These are phyloP conservation scores for Fraxinus sp. DNA, from an alignment of 305 asterid species.

Conservation along the genomic window DNA sequence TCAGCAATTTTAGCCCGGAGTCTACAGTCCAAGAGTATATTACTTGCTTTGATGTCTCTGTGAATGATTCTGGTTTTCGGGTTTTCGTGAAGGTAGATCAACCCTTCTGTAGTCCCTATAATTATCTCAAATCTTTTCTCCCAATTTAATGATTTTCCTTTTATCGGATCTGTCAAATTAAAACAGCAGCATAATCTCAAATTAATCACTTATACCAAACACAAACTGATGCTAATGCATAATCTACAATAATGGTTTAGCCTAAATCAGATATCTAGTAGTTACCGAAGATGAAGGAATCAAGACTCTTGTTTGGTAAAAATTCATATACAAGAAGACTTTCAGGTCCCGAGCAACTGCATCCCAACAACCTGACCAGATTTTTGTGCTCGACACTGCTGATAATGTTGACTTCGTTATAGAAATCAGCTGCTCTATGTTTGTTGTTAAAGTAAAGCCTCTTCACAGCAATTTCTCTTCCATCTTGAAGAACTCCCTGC, in stretches of 20 bases:
- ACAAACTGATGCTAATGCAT: neutral
- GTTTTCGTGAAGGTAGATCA: constrained; percentile 44
- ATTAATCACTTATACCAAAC: neutral
- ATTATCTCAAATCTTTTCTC: constrained; percentile 40
- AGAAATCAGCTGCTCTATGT: constrained; percentile 80
- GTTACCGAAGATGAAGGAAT: constrained; percentile 67
- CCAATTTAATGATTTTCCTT: constrained; percentile 39
- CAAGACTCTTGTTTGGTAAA: constrained; percentile 73
- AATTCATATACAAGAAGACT: constrained; percentile 83
- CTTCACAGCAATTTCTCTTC: constrained; percentile 83
- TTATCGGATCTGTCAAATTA: constrained; percentile 29
- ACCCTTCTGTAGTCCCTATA: constrained; percentile 39
- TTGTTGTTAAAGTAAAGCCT: constrained; percentile 74
- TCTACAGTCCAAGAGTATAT: constrained; percentile 35
- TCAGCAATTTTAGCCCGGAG: constrained; percentile 41
- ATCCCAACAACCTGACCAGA: constrained; percentile 68
- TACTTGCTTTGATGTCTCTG: constrained; percentile 44
- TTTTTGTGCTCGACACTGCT: constrained; percentile 76
- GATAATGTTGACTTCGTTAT: constrained; percentile 82
- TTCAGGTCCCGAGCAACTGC: constrained; percentile 83
- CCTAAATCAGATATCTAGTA: neutral
- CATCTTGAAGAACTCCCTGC: constrained; percentile 85
- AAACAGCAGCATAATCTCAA: neutral
- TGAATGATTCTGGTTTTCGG: constrained; percentile 31
- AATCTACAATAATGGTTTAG: neutral